Evolutionary conservation across 371 early-diverging fungal species (phyloP).

Genomic region (Sanchytrium tribonematis): DNA sequence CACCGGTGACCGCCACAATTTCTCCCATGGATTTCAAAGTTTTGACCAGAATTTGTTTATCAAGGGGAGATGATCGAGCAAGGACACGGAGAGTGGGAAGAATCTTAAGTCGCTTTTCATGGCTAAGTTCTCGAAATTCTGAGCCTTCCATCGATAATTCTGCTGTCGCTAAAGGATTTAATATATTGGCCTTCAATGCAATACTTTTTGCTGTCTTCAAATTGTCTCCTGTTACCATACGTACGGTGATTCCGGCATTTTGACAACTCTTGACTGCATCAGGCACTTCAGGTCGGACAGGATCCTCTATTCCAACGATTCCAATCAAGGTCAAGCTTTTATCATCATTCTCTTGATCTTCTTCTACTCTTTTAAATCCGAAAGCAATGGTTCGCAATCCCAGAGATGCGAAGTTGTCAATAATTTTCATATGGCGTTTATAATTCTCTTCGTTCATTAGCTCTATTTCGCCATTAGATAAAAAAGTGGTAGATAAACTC

Average conservation of each 20-base stretch:
- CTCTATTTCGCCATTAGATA: slow-evolving; percentile 18
- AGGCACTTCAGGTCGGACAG: slow-evolving; percentile 3
- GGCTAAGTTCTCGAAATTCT: slow-evolving; percentile 42
- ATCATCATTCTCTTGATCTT: slow-evolving; percentile 10
- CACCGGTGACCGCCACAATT: slow-evolving; percentile 84
- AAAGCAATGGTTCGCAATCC: slow-evolving; percentile 39
- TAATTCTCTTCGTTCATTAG: slow-evolving; percentile 20
- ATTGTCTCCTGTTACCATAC: slow-evolving; percentile 66
- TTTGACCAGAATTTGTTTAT: slow-evolving; percentile 68
- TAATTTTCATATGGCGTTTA: slow-evolving; percentile 22
- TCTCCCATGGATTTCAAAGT: slow-evolving; percentile 56
- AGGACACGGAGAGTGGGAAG: slow-evolving; percentile 64
- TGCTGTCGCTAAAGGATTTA: slow-evolving; percentile 26
- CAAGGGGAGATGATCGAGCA: slow-evolving; percentile 68
- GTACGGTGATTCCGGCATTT: slow-evolving; percentile 3
- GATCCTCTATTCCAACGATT: slow-evolving; percentile 30
- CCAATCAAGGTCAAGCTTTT: slow-evolving; percentile 28
- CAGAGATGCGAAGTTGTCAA: slow-evolving; percentile 41
- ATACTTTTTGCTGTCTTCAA: slow-evolving; percentile 60
- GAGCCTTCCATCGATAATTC: slow-evolving; percentile 50
- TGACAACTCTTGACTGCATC: slow-evolving; percentile 2
- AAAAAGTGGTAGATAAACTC: slow-evolving; percentile 18
- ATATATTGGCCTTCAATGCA: slow-evolving; percentile 58
- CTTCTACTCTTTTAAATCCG: slow-evolving; percentile 10
- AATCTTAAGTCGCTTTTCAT: slow-evolving; percentile 40